These are phyloP conservation scores for Cyphellophora europaea DNA, from an alignment of 2,329 filamentous ascomycete genomes.

Conservation along the genomic window DNA sequence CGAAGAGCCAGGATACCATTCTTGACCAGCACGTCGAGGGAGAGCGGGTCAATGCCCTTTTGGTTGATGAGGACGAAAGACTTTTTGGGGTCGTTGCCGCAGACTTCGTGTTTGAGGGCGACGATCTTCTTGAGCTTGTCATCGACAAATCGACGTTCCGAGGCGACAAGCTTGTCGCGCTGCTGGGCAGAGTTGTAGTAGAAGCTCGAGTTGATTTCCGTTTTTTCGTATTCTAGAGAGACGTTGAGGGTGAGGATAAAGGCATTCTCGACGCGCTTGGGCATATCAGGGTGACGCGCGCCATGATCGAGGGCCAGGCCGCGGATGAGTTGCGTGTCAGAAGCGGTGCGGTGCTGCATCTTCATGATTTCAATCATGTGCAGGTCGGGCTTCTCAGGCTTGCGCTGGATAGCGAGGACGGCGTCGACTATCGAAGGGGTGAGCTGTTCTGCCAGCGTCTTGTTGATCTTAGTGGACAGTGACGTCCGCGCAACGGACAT, in stretches of 20 bases:
- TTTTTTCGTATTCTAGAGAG: slow-evolving; percentile 96
- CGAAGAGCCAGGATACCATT: slow-evolving; percentile 93
- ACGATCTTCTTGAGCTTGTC: slow-evolving; percentile 96
- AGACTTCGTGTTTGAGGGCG: slow-evolving; percentile 95
- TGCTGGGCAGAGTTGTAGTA: slow-evolving; percentile 97
- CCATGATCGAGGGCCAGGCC: slow-evolving; percentile 92
- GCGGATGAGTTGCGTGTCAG: slow-evolving; percentile 91
- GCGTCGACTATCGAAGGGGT: slow-evolving; percentile 95
- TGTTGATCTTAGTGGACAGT: slow-evolving; percentile 89
- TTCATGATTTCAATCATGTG: slow-evolving; percentile 99
- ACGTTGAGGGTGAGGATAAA: slow-evolving; percentile 94
- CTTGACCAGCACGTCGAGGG: slow-evolving; percentile 91
- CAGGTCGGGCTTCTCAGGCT: slow-evolving; percentile 84
- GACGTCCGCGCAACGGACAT: slow-evolving; percentile 90
- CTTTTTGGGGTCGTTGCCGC: slow-evolving; percentile 86
- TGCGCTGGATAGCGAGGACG: slow-evolving; percentile 85
- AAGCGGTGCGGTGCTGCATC: slow-evolving; percentile 95
- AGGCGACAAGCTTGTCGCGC: slow-evolving; percentile 95
- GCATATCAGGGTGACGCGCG: slow-evolving; percentile 95
- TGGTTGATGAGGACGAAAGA: slow-evolving; percentile 98
- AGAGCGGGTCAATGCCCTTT: slow-evolving; percentile 96
- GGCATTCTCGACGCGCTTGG: slow-evolving; percentile 90
- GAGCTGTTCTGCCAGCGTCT: slow-evolving; percentile 76
- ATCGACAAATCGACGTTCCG: slow-evolving; percentile 90
- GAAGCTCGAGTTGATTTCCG: slow-evolving; percentile 97